Conservation (phyloP, 352 stramenopile species). For the Saprolegnia parasitica region DNA sequence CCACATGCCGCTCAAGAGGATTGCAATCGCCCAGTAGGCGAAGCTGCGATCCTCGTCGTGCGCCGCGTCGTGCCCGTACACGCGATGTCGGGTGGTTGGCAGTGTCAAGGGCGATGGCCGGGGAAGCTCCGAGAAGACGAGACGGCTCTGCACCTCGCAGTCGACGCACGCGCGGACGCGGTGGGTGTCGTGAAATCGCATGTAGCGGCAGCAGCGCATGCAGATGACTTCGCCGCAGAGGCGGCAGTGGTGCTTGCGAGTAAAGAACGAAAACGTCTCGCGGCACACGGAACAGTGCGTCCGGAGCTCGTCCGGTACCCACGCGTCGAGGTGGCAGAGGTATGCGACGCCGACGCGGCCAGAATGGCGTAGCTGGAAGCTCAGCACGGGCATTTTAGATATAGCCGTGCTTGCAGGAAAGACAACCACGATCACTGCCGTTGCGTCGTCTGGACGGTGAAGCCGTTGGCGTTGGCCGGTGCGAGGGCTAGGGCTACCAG, state of each 20-base stretch:
- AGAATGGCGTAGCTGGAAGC: not conserved
- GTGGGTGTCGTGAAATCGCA: not conserved
- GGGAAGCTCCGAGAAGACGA: not conserved
- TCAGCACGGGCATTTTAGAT: not conserved
- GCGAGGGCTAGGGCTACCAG: too few species aligned
- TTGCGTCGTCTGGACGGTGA: too few species aligned
- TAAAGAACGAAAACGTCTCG: conserved; percentile 84
- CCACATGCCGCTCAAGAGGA: too few species aligned
- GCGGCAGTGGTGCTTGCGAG: conserved; percentile 83
- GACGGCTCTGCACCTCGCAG: not conserved
- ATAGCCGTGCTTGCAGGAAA: too few species aligned
- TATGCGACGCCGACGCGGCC: conserved; percentile 6
- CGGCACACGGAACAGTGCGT: conserved; percentile 85
- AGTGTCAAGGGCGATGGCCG: not conserved
- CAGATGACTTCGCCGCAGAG: conserved; percentile 84
- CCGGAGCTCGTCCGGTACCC: conserved; percentile 81
- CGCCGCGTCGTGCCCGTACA: not conserved
- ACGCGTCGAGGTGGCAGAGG: conserved; percentile 58
- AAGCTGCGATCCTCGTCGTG: too few species aligned
- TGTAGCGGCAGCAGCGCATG: conserved; percentile 55
- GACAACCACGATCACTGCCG: too few species aligned
- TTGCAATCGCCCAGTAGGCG: too few species aligned
- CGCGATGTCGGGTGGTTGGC: not conserved
- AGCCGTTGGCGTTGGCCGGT: too few species aligned
- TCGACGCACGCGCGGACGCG: conserved; percentile 11